A percentile compares a stretch with the other conserved stretches of the same genome.
These are phyloP conservation scores for Diutina scorzettiae DNA, from an alignment of 1,139 yeast species.

Conservation along the genomic window DNA sequence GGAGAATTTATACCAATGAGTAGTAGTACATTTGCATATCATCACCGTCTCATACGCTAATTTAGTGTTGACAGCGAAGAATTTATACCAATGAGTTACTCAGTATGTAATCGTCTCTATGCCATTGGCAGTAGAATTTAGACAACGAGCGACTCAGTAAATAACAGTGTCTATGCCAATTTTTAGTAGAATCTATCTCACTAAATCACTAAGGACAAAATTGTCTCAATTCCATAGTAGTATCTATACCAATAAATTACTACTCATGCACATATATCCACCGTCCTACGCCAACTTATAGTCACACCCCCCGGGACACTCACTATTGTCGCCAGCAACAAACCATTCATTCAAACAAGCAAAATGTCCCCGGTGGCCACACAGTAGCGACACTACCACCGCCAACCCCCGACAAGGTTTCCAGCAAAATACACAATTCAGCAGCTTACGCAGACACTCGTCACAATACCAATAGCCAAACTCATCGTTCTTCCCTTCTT, in stretches of 20 bases:
- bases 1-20: constrained; percentile 18
- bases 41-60: no score
- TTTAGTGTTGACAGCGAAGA: no score
- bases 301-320: constrained; percentile 76
- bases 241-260: no score
- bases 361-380: constrained; percentile 87
- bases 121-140: no score
- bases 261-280: no score
- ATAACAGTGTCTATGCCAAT: no score
- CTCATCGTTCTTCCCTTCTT: constrained; percentile 9
- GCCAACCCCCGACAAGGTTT: constrained; percentile 68
- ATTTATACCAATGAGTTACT: no score
- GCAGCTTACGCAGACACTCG: constrained; percentile 46
- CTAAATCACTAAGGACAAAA: no score
- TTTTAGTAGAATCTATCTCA: no score
- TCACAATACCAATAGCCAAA: constrained; percentile 84
- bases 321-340: constrained; percentile 44
- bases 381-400: constrained; percentile 48
- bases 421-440: constrained; percentile 69
- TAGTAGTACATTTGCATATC: background rate
- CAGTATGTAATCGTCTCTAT: no score
- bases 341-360: constrained; percentile 77
- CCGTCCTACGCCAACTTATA: background rate
- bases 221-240: no score
- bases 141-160: no score